Percentiles rank a stretch among this genome's conserved stretches.
phyloP scores from a whole-genome alignment of 768 basidiomycete species.

The Lepiota venenata region DNA sequence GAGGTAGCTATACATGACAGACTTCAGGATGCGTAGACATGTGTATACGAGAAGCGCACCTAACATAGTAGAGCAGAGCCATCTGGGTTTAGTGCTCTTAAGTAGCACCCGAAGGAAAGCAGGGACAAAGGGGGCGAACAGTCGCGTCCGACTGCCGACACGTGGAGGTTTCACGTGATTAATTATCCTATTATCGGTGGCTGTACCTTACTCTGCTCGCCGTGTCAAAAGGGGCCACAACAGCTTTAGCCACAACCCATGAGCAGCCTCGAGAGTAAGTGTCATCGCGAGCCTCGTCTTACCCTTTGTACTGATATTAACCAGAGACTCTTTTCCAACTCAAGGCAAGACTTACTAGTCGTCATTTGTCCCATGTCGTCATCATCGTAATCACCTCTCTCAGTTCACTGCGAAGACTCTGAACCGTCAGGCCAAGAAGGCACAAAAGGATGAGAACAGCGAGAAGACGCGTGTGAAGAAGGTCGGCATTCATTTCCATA shows the following conservation, averaged over 20 bases:
- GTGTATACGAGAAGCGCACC: slow-evolving; percentile 33
- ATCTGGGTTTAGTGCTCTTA: slow-evolving; percentile 25
- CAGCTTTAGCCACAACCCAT: slow-evolving; percentile 31
- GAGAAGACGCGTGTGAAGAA: slow-evolving; percentile 94
- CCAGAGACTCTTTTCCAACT: slow-evolving; percentile 98
- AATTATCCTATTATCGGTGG: slow-evolving; percentile 1
- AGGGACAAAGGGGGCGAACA: neutral
- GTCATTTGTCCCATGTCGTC: slow-evolving; percentile 5
- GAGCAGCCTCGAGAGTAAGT: slow-evolving; percentile 90
- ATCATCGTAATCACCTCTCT: neutral
- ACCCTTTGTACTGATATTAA: slow-evolving; percentile 26
- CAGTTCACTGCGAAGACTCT: slow-evolving; percentile 99
- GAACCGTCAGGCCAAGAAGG: slow-evolving; percentile 93
- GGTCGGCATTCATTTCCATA: slow-evolving; percentile 38
- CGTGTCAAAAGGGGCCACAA: neutral
- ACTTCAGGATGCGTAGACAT: neutral
- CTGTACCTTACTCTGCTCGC: slow-evolving; percentile 1
- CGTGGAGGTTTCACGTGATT: slow-evolving; percentile 17
- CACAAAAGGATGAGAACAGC: slow-evolving; percentile 87
- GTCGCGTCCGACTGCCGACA: slow-evolving; percentile 6
- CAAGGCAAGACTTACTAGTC: slow-evolving; percentile 54
- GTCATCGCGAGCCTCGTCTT: neutral
- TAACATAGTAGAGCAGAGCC: slow-evolving; percentile 59
- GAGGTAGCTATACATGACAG: slow-evolving; percentile 52
- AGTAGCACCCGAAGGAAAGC: neutral